Percentiles rank a stretch among this genome's conserved stretches.
These are phyloP conservation scores for Periconia macrospinosa DNA, from an alignment of 2,329 filamentous ascomycete species.

Conservation along the genomic window DNA sequence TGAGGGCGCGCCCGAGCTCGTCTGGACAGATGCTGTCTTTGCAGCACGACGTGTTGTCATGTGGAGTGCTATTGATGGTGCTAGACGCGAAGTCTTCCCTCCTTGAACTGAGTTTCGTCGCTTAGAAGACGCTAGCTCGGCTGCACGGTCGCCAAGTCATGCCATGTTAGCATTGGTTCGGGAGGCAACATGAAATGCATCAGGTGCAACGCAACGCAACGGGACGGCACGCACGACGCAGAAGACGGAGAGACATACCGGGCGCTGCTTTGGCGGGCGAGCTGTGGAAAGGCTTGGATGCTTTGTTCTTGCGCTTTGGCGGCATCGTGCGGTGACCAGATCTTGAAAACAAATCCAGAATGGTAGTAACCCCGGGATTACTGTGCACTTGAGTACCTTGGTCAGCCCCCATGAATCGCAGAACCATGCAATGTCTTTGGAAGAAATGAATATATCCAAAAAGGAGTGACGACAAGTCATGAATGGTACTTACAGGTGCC, in stretches of 20 bases:
- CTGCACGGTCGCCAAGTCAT: conserved; percentile 30
- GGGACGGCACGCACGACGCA: no score
- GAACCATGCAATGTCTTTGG: neutral
- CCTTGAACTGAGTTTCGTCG: conserved; percentile 37
- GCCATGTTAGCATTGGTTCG: conserved; percentile 31
- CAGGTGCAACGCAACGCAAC: neutral
- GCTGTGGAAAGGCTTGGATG: conserved; percentile 16
- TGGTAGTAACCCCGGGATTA: neutral
- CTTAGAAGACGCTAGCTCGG: conserved; percentile 24
- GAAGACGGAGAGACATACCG: conserved; percentile 22
- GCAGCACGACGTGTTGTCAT: conserved; percentile 53
- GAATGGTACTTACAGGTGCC: conserved; percentile 15
- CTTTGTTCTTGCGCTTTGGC: conserved; percentile 36
- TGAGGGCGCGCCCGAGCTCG: conserved; percentile 38
- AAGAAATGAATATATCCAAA: neutral
- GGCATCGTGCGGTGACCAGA: conserved; percentile 29
- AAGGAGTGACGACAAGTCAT: neutral
- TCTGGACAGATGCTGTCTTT: conserved; percentile 41
- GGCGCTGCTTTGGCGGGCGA: conserved; percentile 17
- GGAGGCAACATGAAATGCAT: conserved; percentile 17
- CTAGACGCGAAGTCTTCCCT: conserved; percentile 44
- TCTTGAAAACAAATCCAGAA: neutral
- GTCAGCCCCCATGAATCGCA: neutral
- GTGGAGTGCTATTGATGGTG: conserved; percentile 51
- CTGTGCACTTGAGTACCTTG: neutral